phyloP scores from a whole-genome alignment of 768 basidiomycete genomes.

The Fistulinella prunicolor region DNA sequence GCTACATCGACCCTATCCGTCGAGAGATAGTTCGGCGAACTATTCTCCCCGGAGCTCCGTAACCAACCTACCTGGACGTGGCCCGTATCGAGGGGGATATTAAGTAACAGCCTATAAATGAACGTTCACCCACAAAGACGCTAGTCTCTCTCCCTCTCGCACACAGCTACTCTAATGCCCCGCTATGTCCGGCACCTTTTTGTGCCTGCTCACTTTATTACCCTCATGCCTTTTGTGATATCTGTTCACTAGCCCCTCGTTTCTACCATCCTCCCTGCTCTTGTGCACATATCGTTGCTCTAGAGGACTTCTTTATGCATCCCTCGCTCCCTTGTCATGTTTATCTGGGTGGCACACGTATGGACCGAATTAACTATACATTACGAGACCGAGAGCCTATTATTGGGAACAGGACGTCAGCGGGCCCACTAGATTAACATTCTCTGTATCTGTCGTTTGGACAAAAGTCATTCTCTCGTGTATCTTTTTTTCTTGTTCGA shows the following conservation, averaged over 20 bases:
- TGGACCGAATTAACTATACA: conserved; percentile 1
- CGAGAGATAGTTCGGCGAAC: conserved; percentile 13
- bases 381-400: background rate
- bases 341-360: background rate
- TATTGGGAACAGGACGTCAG: background rate
- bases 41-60: conserved; percentile 19
- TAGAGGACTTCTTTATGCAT: conserved; percentile 5
- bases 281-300: conserved; percentile 12
- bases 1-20: conserved; percentile 52
- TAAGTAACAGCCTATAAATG: no score
- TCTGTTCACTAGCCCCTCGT: conserved; percentile 14
- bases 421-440: no score
- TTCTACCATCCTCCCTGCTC: conserved; percentile 4
- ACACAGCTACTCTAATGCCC: conserved; percentile 7
- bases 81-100: conserved; percentile 23
- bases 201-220: background rate
- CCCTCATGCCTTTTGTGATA: conserved; percentile 3
- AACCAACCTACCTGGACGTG: conserved; percentile 32
- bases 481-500: no score
- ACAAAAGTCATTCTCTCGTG: no score
- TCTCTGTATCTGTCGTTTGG: no score
- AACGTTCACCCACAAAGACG: no score
- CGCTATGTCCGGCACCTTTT: conserved; percentile 5
- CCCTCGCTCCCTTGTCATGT: background rate
- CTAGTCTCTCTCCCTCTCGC: no score